Evolutionary conservation across 2,329 filamentous ascomycete species (phyloP).

Genomic region (Fusarium sarcochroum): DNA sequence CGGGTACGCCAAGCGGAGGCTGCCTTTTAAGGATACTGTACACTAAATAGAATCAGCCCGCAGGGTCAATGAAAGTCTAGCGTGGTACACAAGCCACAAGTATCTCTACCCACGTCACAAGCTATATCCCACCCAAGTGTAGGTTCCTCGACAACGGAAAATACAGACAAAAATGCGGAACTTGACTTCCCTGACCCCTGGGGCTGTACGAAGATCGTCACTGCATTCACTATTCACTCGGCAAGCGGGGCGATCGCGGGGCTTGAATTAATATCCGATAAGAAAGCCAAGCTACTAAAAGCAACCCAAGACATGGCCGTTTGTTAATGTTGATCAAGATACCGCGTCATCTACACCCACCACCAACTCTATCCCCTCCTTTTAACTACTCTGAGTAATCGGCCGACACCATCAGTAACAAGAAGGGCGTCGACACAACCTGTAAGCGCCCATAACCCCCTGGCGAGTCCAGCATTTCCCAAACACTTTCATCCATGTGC

Average conservation of each 20-base stretch:
- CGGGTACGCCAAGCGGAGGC: not conserved
- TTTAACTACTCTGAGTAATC: not conserved
- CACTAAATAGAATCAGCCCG: not conserved
- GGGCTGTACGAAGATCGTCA: too few relatives aligned
- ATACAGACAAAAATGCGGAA: too few relatives aligned
- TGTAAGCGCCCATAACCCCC: not conserved
- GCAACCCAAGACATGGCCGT: too few relatives aligned
- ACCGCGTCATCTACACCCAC: not conserved
- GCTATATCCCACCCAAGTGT: too few relatives aligned
- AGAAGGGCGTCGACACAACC: not conserved
- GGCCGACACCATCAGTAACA: not conserved
- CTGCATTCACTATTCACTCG: too few relatives aligned
- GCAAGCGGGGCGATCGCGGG: not conserved
- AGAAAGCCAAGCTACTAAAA: too few relatives aligned
- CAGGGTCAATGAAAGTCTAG: too few relatives aligned
- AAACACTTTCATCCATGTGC: not conserved
- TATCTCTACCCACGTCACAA: too few relatives aligned
- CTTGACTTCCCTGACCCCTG: too few relatives aligned
- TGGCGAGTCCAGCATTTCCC: not conserved
- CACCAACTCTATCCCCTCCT: slow-evolving; percentile 10
- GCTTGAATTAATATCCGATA: slow-evolving; percentile 4
- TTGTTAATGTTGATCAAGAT: not conserved
- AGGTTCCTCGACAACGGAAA: too few relatives aligned
- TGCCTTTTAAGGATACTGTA: not conserved
- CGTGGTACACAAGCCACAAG: too few relatives aligned